Evolutionary conservation across 495 filamentous ascomycete species (phyloP).

Genomic region (Neurospora africana): DNA sequence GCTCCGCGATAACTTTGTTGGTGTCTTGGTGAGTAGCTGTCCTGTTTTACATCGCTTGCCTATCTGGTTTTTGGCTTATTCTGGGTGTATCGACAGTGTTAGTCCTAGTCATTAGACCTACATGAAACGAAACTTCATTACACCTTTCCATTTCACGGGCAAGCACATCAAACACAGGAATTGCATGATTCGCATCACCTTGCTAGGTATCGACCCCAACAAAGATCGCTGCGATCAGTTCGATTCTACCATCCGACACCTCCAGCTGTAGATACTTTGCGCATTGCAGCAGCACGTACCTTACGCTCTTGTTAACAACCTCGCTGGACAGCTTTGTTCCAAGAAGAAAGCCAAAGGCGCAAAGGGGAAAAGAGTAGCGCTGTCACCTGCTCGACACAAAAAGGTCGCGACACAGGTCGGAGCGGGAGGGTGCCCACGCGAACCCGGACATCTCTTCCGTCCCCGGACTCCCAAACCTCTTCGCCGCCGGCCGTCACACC

Average conservation of each 20-base stretch:
- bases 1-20: no score
- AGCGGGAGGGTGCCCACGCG: not conserved
- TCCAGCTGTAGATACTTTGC: not conserved
- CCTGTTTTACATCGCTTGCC: not conserved
- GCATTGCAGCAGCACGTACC: not conserved
- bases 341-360: not conserved
- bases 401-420: not conserved
- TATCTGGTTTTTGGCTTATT: not conserved
- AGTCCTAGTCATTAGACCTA: not conserved
- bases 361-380: not conserved
- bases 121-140: not conserved
- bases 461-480: not conserved
- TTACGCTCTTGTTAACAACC: not conserved
- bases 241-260: not conserved
- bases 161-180: not conserved
- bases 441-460: not conserved
- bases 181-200: not conserved
- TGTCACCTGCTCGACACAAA: not conserved
- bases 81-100: not conserved
- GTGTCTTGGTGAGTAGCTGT: not conserved
- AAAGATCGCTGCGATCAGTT: not conserved
- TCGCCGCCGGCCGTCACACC: not conserved
- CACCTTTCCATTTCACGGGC: not conserved
- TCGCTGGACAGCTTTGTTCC: not conserved
- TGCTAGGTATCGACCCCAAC: not conserved